Evolutionary conservation across 106 monocot species (phyloP), one percentile per base, ranked within the genome.

Genomic region (Allium cepa): DNA sequence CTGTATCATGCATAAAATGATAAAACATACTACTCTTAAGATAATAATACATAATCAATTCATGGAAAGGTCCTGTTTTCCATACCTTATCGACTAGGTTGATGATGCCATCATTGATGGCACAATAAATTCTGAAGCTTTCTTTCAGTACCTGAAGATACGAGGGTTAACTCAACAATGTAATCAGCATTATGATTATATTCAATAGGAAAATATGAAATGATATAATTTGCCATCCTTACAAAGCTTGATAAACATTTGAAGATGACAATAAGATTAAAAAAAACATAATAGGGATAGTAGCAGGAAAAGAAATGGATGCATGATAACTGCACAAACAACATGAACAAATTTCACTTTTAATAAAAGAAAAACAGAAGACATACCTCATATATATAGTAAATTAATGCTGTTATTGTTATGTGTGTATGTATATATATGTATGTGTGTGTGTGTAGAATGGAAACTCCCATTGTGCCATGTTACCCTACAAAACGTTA

Each of bases 91-190:
- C 97, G 57, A 99, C 92, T 79, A 99, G 92, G 69, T 89, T 99
- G 72, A 99, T 99, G 73, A 92, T 90, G 63, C 97, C 97, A 90
- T 99, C 97, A 83, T 92, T 99, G 62, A 99, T 92, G 66, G 97
- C 89, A 81, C 92, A 86, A 69, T 84, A 99, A 22, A 99, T 90
- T 62, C 89, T 99, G 72, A 99, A 92, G 69, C 97, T 99, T 76
- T 99, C 97, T 71, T 99, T 92, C 49, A 92, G 57, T n/a, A 99
- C 89, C 97, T 99, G 91, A n/a, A 10, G 11, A 57, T 17, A 71
- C 26, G 55, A 51, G 47, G 17, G 59, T 11, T 9, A 14, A 62
- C 12, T 36, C 26, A 56, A 69, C 22, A 53, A 13, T 56, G 7
- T 55, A 53, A 14, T 62, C 7, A 46, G 17, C 36, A 36, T 36